A percentile compares a stretch with the other conserved stretches of the same genome.
Evolutionary conservation across 331 rosid species (phyloP).

Genomic region (Telfairia occidentalis): DNA sequence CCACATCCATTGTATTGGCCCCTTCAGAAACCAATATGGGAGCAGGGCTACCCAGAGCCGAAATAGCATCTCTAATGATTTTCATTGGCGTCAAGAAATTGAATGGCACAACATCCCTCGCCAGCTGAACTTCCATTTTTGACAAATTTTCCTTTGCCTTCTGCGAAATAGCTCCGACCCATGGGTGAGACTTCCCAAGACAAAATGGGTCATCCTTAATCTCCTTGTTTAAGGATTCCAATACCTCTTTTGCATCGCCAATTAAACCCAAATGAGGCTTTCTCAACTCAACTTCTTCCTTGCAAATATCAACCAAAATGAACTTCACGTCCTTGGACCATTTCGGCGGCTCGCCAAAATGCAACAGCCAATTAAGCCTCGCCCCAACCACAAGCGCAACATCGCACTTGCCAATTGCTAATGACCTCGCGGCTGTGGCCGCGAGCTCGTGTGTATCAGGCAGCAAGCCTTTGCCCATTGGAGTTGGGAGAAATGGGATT

Average conservation of each 20-base stretch:
- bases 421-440: conserved; percentile 81
- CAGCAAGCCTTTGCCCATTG: conserved; percentile 84
- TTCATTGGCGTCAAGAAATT: conserved; percentile 83
- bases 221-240: conserved; percentile 54
- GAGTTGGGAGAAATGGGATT: conserved; percentile 89
- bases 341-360: conserved; percentile 89
- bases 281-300: conserved; percentile 68
- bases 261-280: conserved; percentile 71
- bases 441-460: conserved; percentile 76
- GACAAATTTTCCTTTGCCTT: conserved; percentile 57
- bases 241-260: conserved; percentile 65
- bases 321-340: conserved; percentile 86
- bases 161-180: conserved; percentile 56
- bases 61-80: conserved; percentile 66
- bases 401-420: conserved; percentile 83
- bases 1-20: conserved; percentile 92
- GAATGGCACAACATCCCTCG: conserved; percentile 70
- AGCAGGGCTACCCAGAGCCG: conserved; percentile 55
- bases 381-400: conserved; percentile 90
- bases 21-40: conserved; percentile 89
- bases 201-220: conserved; percentile 91
- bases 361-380: conserved; percentile 76
- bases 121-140: conserved; percentile 74
- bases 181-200: conserved; percentile 60
- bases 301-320: conserved; percentile 59